Evolutionary conservation across 2,329 filamentous ascomycete genomes (phyloP).

Genomic region (Verticillium tricorpus): DNA sequence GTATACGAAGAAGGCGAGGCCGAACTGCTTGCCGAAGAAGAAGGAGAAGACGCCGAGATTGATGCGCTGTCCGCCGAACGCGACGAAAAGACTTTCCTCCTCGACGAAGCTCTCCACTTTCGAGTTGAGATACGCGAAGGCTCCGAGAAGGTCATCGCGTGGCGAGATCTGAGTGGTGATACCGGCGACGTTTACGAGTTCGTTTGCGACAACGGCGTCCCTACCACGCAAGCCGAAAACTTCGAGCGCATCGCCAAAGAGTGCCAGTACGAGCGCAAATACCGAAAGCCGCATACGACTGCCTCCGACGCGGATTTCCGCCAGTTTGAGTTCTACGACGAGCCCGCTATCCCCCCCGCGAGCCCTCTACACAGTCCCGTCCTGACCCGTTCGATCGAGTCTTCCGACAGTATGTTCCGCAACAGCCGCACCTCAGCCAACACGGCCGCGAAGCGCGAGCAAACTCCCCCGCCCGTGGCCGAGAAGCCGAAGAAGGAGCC

Average conservation of each 20-base stretch:
- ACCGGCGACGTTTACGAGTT: constrained; percentile 96
- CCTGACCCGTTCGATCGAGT: constrained; percentile 50
- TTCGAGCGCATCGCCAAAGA: constrained; percentile 82
- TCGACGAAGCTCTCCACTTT: constrained; percentile 89
- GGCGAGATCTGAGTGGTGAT: constrained; percentile 93
- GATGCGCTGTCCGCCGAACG: constrained; percentile 74
- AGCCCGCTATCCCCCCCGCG: constrained; percentile 59
- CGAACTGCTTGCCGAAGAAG: constrained; percentile 84
- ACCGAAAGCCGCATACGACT: constrained; percentile 71
- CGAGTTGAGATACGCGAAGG: constrained; percentile 76
- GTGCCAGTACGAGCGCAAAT: constrained; percentile 98
- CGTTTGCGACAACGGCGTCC: constrained; percentile 76
- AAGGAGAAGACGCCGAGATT: constrained; percentile 72
- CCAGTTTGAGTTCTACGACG: constrained; percentile 73
- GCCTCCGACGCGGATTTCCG: constrained; percentile 77
- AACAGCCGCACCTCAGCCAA: constrained; percentile 36
- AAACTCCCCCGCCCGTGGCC: constrained; percentile 21
- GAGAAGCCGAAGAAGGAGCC: constrained; percentile 26
- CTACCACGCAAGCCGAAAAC: constrained; percentile 65
- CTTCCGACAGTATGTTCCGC: constrained; percentile 48
- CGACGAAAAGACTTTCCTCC: constrained; percentile 94
- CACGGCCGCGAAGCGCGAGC: constrained; percentile 38
- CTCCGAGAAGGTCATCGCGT: constrained; percentile 83
- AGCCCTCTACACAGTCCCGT: constrained; percentile 58
- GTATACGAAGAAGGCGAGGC: constrained; percentile 98